Evolutionary conservation across 352 stramenopile species (phyloP).

Genomic region (Globisporangium polare): DNA sequence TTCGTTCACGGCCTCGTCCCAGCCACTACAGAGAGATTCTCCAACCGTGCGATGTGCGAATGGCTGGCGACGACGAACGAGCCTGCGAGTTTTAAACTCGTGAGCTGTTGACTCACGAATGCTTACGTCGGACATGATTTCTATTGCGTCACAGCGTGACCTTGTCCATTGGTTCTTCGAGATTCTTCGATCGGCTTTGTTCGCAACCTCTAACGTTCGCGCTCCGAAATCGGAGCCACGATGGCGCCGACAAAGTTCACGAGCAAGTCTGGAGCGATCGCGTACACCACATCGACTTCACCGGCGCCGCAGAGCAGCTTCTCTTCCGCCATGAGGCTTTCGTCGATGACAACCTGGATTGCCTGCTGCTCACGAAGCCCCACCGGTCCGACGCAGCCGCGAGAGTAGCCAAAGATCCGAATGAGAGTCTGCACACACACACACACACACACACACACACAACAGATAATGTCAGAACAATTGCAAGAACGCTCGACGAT

Average conservation of each 20-base stretch:
- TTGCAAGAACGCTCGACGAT: neutral
- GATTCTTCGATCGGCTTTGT: neutral
- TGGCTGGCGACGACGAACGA: no score
- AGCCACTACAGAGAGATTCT: neutral
- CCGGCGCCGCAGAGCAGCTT: slow-evolving; percentile 53
- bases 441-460: neutral
- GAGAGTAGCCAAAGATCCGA: slow-evolving; percentile 60
- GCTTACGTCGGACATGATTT: neutral
- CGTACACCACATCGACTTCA: slow-evolving; percentile 40
- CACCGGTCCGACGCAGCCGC: slow-evolving; percentile 58
- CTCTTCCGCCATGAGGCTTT: slow-evolving; percentile 17
- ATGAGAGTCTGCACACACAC: slow-evolving; percentile 34
- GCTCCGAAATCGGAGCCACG: slow-evolving; percentile 7
- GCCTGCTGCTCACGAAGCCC: slow-evolving; percentile 45
- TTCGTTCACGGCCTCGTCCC: neutral
- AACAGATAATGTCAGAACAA: slow-evolving; percentile 3
- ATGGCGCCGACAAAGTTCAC: slow-evolving; percentile 10
- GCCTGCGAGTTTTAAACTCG: no score
- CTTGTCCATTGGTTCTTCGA: neutral
- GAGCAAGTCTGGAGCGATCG: slow-evolving; percentile 25
- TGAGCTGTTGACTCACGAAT: neutral
- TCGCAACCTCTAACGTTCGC: neutral
- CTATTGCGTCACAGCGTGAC: neutral
- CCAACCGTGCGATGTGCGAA: neutral
- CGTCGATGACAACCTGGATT: slow-evolving; percentile 56